A percentile compares a stretch with the other conserved stretches of the same genome.
Conservation (phyloP, 139 green algal species). For the Volvox africanus region DNA sequence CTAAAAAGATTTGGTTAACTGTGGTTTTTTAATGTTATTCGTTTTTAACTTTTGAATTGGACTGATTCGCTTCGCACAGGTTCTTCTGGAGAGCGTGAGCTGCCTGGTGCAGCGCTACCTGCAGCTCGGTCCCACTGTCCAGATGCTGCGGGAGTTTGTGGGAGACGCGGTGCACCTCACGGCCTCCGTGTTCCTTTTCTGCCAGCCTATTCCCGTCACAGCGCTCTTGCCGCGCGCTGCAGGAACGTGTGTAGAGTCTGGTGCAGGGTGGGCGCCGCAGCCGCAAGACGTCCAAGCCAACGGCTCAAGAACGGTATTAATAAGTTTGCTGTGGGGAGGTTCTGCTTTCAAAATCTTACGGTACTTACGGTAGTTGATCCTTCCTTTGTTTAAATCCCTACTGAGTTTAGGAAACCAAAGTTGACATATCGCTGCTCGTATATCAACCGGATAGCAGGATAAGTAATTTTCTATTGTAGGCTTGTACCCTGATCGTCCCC, state of each 20-base stretch:
- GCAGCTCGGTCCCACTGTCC: neutral
- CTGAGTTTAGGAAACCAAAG: no score
- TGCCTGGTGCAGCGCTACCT: slow-evolving; percentile 34
- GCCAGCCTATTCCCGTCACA: slow-evolving; percentile 23
- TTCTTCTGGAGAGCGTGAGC: slow-evolving; percentile 9
- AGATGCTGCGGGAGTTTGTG: slow-evolving; percentile 39
- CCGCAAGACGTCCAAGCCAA: neutral
- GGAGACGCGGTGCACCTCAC: slow-evolving; percentile 8
- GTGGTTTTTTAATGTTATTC: no score
- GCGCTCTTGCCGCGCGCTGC: neutral
- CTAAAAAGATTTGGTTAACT: no score
- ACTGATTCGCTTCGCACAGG: neutral
- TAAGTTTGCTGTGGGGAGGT: no score
- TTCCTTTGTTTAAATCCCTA: no score
- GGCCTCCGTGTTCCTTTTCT: slow-evolving; percentile 22
- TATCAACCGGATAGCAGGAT: neutral
- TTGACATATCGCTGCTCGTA: neutral
- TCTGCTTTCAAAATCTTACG: no score
- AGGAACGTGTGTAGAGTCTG: neutral
- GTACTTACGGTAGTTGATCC: no score
- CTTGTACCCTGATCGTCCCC: neutral
- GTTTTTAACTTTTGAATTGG: no score
- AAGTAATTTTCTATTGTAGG: neutral
- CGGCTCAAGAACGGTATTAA: neutral
- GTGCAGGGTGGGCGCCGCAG: neutral